Evolutionary conservation across 805 yeast genomes (phyloP).

Genomic region (Candida maris): DNA sequence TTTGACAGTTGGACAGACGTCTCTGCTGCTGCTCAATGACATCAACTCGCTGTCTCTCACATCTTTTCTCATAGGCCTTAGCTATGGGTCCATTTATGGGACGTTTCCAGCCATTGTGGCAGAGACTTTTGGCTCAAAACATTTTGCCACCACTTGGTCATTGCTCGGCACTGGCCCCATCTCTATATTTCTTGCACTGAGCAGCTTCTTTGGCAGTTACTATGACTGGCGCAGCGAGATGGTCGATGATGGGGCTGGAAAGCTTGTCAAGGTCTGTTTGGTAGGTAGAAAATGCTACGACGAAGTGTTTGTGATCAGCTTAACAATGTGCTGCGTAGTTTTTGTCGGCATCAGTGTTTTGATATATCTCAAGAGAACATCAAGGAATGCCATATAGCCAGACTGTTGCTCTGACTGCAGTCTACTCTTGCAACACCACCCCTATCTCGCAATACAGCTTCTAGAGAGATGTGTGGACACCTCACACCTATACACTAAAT

Average conservation of each 20-base stretch:
- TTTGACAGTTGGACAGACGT: conserved; percentile 35
- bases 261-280: conserved; percentile 36
- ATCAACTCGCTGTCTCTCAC: conserved; percentile 42
- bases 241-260: conserved; percentile 33
- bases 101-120: conserved; percentile 74
- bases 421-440: no score
- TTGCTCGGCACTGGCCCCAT: conserved; percentile 69
- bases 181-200: conserved; percentile 48
- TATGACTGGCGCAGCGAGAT: conserved; percentile 43
- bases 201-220: conserved; percentile 52
- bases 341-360: conserved; percentile 18
- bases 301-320: conserved; percentile 41
- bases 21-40: conserved; percentile 37
- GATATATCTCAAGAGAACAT: conserved; percentile 8
- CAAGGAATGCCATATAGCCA: background rate
- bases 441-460: background rate
- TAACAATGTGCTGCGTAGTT: conserved; percentile 29
- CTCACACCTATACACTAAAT: conserved; percentile 1
- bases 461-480: background rate
- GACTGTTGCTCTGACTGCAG: no score
- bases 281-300: conserved; percentile 47
- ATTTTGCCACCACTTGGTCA: conserved; percentile 77
- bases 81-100: conserved; percentile 72
- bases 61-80: conserved; percentile 55
- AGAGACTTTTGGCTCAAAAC: conserved; percentile 62